These are phyloP conservation scores for Pseudognaphalium luteoalbum DNA, from an alignment of 129 eudicot species.

Conservation along the genomic window DNA sequence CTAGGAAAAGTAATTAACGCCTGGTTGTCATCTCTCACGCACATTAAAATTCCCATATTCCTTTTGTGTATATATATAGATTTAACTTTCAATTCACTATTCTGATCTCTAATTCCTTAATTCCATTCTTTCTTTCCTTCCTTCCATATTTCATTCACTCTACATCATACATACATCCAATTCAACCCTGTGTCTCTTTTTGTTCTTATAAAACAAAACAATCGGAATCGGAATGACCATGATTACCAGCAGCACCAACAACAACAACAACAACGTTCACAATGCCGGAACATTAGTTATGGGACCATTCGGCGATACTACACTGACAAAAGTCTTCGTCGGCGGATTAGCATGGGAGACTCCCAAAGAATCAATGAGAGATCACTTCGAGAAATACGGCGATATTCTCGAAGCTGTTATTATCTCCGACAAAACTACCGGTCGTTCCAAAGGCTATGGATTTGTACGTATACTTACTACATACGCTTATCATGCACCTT, in stretches of 20 bases:
- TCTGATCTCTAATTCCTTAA: conserved; percentile 12
- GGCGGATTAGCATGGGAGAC: conserved; percentile 98
- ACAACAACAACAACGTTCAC: conserved; percentile 20
- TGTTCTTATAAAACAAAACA: neutral
- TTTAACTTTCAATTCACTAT: conserved; percentile 32
- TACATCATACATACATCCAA: neutral
- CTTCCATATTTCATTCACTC: conserved; percentile 19
- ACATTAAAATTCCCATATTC: neutral
- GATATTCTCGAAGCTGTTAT: conserved; percentile 87
- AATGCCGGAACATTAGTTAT: conserved; percentile 21
- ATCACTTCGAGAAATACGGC: conserved; percentile 72
- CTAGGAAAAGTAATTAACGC: conserved; percentile 1
- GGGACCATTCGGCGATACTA: conserved; percentile 69
- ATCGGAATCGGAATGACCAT: conserved; percentile 25
- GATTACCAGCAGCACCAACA: conserved; percentile 30
- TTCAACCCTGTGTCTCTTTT: neutral
- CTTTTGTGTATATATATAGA: conserved; percentile 15
- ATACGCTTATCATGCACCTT: neutral
- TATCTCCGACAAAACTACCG: conserved; percentile 84
- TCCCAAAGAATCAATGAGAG: conserved; percentile 70
- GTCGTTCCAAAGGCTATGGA: conserved; percentile 95
- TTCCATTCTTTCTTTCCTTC: conserved; percentile 12
- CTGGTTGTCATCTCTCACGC: conserved; percentile 33
- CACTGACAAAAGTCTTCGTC: conserved; percentile 79
- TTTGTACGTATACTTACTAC: conserved; percentile 49